Evolutionary conservation across 1,139 yeast species (phyloP).

Genomic region (Saccharomyces hybrid): DNA sequence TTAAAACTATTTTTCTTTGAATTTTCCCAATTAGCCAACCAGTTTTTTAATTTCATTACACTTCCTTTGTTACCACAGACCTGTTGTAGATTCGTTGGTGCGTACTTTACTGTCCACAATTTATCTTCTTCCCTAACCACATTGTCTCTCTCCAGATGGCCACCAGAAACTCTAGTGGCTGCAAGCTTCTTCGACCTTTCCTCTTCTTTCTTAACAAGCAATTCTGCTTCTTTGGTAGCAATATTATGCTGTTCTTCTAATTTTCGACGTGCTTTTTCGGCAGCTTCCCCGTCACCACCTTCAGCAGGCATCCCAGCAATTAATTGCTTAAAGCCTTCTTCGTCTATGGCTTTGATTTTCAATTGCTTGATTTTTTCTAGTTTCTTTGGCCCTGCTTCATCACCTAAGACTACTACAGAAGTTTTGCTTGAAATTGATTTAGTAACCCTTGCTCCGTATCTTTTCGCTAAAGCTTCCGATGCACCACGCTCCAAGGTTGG

Average conservation of each 20-base stretch:
- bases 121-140: slow-evolving; percentile 38
- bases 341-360: slow-evolving; percentile 73
- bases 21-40: slow-evolving; percentile 76
- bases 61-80: slow-evolving; percentile 87
- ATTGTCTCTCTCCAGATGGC: slow-evolving; percentile 15
- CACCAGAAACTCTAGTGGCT: slow-evolving; percentile 23
- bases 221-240: slow-evolving; percentile 44
- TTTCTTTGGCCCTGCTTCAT: slow-evolving; percentile 96
- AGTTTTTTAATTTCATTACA: slow-evolving; percentile 52
- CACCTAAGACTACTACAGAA: slow-evolving; percentile 82
- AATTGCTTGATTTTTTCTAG: slow-evolving; percentile 68
- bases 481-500: slow-evolving; percentile 72
- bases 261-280: slow-evolving; percentile 63
- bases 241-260: slow-evolving; percentile 56
- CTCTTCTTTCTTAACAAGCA: slow-evolving; percentile 34
- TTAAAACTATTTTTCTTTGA: slow-evolving; percentile 50
- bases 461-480: slow-evolving; percentile 68
- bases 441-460: slow-evolving; percentile 91
- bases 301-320: slow-evolving; percentile 78
- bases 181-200: slow-evolving; percentile 11
- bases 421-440: slow-evolving; percentile 82
- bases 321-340: slow-evolving; percentile 74
- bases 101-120: slow-evolving; percentile 90
- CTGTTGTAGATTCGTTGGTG: slow-evolving; percentile 67
- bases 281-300: slow-evolving; percentile 79